phyloP scores from a whole-genome alignment of 2,329 filamentous ascomycete genomes.

The Stemphylium vesicarium region DNA sequence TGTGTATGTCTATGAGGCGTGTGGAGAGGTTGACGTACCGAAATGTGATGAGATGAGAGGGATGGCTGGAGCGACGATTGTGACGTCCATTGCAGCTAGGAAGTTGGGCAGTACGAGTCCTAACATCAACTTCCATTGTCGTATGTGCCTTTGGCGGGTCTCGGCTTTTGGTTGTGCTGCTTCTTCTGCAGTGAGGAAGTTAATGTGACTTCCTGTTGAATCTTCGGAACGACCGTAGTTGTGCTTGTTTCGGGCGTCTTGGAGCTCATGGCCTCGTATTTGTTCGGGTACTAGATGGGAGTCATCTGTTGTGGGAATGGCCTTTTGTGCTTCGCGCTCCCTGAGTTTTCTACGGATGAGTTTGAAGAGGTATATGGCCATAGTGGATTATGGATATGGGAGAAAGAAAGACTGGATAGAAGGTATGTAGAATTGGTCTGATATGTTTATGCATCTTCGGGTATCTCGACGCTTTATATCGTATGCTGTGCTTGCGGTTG shows the following conservation, averaged over 20 bases:
- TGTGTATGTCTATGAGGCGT: not conserved
- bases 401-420: not conserved
- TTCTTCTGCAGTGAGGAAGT: constrained; percentile 20
- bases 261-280: not conserved
- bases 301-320: constrained; percentile 30
- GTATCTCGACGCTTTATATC: constrained; percentile 14
- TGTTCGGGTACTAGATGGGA: constrained; percentile 31
- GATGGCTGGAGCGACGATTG: constrained; percentile 66
- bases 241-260: not conserved
- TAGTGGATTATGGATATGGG: not conserved
- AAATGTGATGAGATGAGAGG: constrained; percentile 71
- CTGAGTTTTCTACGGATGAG: constrained; percentile 31
- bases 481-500: not conserved
- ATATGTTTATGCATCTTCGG: not conserved
- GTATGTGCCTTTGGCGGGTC: constrained; percentile 37
- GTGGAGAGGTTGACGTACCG: constrained; percentile 48
- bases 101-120: constrained; percentile 67
- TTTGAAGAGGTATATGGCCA: constrained; percentile 38
- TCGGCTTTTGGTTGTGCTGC: constrained; percentile 19
- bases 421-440: not conserved
- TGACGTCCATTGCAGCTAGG: constrained; percentile 68
- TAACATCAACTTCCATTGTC: constrained; percentile 65
- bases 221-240: not conserved
- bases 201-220: constrained; percentile 10
- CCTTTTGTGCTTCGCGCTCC: constrained; percentile 30